Percentiles rank a stretch among this genome's conserved stretches.
phyloP scores from a whole-genome alignment of 805 yeast species.

The Ogataea paraovalis region DNA sequence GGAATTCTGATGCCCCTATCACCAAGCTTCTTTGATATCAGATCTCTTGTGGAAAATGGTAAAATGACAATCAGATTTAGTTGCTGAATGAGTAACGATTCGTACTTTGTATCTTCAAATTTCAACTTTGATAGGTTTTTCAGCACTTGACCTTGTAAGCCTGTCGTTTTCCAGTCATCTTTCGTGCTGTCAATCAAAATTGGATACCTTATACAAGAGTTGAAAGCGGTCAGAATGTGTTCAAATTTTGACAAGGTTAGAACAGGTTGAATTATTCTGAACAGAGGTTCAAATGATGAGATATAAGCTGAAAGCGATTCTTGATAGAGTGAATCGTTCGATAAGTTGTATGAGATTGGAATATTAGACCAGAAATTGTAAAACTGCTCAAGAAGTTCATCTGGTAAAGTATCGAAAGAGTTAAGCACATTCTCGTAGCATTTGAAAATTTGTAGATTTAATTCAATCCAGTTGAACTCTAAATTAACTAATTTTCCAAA shows the following conservation, averaged over 20 bases:
- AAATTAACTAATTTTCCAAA: conserved; percentile 38
- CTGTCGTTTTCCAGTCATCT: conserved; percentile 57
- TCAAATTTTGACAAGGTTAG: conserved; percentile 38
- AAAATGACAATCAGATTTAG: conserved; percentile 48
- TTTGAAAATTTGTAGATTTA: conserved; percentile 54
- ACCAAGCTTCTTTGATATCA: conserved; percentile 52
- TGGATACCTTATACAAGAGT: conserved; percentile 69
- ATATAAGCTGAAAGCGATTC: conserved; percentile 57
- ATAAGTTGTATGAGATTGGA: conserved; percentile 41
- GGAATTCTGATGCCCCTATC: conserved; percentile 45
- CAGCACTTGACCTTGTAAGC: conserved; percentile 59
- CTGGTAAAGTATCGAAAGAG: conserved; percentile 34
- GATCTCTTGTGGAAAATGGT: conserved; percentile 58
- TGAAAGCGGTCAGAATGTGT: conserved; percentile 53
- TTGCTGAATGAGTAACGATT: conserved; percentile 48
- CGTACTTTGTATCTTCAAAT: conserved; percentile 32
- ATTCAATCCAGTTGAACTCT: conserved; percentile 41
- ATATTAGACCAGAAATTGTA: conserved; percentile 50
- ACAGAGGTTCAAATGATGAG: conserved; percentile 47
- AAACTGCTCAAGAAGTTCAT: conserved; percentile 34
- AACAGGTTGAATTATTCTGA: conserved; percentile 32
- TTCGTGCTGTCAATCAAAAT: conserved; percentile 53
- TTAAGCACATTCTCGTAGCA: conserved; percentile 46
- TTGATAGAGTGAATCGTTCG: conserved; percentile 42
- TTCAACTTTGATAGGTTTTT: conserved; percentile 37